phyloP scores from a whole-genome alignment of 176 grass and related monocot species.

The Areca catechu region DNA sequence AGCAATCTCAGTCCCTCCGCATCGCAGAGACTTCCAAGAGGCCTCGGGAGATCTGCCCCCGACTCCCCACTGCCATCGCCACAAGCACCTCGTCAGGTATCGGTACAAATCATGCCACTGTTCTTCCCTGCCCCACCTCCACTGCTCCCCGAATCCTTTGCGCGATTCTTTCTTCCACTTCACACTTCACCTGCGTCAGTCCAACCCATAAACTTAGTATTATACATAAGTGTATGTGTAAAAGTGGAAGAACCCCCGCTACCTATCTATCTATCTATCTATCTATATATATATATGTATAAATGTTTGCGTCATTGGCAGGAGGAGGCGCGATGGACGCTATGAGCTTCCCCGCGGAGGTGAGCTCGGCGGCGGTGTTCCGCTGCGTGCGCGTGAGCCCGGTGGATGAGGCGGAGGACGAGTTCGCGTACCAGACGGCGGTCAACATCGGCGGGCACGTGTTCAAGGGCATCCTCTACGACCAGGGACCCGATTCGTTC shows the following conservation, averaged over 20 bases:
- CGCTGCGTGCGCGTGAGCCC: conserved; percentile 78
- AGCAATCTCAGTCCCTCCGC: conserved; percentile 7
- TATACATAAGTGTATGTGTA: too few species aligned
- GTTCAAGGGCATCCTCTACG: conserved; percentile 83
- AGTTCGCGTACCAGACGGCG: conserved; percentile 90
- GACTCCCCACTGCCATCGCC: conserved; percentile 5
- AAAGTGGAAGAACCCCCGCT: too few species aligned
- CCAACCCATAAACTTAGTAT: too few species aligned
- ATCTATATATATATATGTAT: too few species aligned
- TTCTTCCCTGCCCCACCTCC: conserved; percentile 14
- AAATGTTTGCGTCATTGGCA: too few species aligned
- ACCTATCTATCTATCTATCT: too few species aligned
- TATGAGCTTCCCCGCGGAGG: conserved; percentile 71
- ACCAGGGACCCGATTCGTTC: conserved; percentile 58
- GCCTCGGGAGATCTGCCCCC: conserved; percentile 28
- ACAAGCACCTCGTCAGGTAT: conserved; percentile 77
- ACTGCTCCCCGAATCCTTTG: conserved; percentile 30
- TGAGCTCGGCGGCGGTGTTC: conserved; percentile 86
- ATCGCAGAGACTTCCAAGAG: conserved; percentile 24
- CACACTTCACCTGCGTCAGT: neutral
- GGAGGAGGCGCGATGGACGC: conserved; percentile 34
- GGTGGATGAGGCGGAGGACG: conserved; percentile 77
- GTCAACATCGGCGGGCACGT: conserved; percentile 88
- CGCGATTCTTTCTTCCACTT: conserved; percentile 6
- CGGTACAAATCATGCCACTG: conserved; percentile 3